phyloP scores from a whole-genome alignment of 805 yeast genomes.

The Kodamaea neixiangensis region DNA sequence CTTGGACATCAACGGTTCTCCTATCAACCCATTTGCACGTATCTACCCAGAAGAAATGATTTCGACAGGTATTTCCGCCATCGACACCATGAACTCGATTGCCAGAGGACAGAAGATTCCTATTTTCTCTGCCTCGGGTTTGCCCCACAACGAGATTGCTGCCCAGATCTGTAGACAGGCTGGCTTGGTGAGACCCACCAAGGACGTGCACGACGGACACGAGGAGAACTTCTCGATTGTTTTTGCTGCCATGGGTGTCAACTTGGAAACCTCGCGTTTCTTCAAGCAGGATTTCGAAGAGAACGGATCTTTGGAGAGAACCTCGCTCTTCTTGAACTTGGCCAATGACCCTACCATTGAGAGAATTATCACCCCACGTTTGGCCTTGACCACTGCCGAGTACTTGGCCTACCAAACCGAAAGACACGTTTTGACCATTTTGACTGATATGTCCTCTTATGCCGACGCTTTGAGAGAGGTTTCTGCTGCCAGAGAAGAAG shows the following conservation, averaged over 20 bases:
- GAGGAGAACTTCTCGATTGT: slow-evolving; percentile 99
- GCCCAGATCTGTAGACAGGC: slow-evolving; percentile 99
- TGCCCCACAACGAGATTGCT: slow-evolving; percentile 99
- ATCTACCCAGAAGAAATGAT: slow-evolving; percentile 99
- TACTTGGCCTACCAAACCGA: slow-evolving; percentile 98
- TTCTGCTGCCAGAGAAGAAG: slow-evolving; percentile 99
- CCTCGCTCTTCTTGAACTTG: slow-evolving; percentile 91
- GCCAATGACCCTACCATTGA: slow-evolving; percentile 99
- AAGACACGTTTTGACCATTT: slow-evolving; percentile 95
- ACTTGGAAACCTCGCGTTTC: slow-evolving; percentile 96
- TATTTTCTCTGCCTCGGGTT: slow-evolving; percentile 97
- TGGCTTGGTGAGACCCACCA: slow-evolving; percentile 97
- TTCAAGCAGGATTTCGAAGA: slow-evolving; percentile 99
- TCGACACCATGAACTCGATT: slow-evolving; percentile 98
- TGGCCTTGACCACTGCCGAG: slow-evolving; percentile 98
- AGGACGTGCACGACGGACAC: slow-evolving; percentile 99
- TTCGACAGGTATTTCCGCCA: slow-evolving; percentile 97
- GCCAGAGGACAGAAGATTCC: slow-evolving; percentile 99
- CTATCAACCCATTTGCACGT: slow-evolving; percentile 97
- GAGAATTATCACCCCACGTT: slow-evolving; percentile 98
- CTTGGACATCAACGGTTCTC: slow-evolving; percentile 97
- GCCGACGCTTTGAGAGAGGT: slow-evolving; percentile 99
- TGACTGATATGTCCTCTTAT: slow-evolving; percentile 99
- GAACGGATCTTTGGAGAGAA: slow-evolving; percentile 97
- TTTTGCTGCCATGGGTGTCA: slow-evolving; percentile 99